Conservation (phyloP, 1,139 yeast species). For the Suhomyces choctaworum region DNA sequence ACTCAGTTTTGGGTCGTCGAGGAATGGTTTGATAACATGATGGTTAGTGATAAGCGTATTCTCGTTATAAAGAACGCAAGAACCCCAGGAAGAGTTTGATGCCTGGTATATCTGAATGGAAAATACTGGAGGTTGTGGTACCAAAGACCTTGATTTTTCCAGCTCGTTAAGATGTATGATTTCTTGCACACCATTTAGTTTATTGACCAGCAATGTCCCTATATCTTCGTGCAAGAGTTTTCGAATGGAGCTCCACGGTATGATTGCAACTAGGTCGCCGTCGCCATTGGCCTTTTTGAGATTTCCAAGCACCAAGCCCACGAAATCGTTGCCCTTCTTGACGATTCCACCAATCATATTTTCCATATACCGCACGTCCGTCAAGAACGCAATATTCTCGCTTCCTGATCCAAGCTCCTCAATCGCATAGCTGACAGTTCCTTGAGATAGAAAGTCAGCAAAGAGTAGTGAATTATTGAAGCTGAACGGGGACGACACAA, state of each 20-base stretch:
- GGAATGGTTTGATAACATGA: slow-evolving; percentile 35
- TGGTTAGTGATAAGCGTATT: slow-evolving; percentile 35
- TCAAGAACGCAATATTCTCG: slow-evolving; percentile 31
- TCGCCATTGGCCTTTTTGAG: slow-evolving; percentile 56
- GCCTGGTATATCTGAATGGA: slow-evolving; percentile 15
- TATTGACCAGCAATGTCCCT: slow-evolving; percentile 1
- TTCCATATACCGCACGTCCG: slow-evolving; percentile 60
- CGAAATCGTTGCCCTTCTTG: slow-evolving; percentile 1
- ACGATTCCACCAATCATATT: slow-evolving; percentile 67
- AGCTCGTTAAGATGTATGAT: no score
- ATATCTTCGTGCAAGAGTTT: not conserved
- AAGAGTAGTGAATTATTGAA: slow-evolving; percentile 60
- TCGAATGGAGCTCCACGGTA: slow-evolving; percentile 48
- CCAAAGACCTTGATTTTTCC: no score
- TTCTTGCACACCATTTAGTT: no score
- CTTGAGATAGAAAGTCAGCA: slow-evolving; percentile 46
- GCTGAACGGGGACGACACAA: slow-evolving; percentile 55
- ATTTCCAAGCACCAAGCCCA: slow-evolving; percentile 58
- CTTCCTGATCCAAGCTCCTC: not conserved
- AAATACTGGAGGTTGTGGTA: slow-evolving; percentile 12
- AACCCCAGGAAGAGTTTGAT: slow-evolving; percentile 33
- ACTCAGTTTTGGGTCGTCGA: slow-evolving; percentile 11
- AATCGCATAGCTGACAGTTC: slow-evolving; percentile 40
- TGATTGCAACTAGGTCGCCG: slow-evolving; percentile 54
- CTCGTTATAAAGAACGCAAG: slow-evolving; percentile 30